Conservation (phyloP, 2,329 filamentous ascomycete genomes). For the Fusarium chlamydosporum region DNA sequence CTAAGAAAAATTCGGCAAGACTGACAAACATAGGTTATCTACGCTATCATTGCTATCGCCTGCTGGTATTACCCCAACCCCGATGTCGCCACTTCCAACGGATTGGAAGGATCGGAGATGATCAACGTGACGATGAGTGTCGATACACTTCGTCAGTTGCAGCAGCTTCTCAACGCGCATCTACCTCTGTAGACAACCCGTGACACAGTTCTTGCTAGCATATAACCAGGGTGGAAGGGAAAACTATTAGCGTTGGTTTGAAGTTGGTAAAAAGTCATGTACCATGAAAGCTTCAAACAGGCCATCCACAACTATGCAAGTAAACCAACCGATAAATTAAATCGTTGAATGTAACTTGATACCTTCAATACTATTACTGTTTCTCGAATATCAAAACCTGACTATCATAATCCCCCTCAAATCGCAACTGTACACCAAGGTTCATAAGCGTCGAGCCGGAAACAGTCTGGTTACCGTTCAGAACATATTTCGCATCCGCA, state of each 20-base stretch:
- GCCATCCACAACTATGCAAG: background rate
- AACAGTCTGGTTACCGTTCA: constrained; percentile 66
- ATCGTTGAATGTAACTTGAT: background rate
- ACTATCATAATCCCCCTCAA: constrained; percentile 69
- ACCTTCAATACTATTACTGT: constrained; percentile 5
- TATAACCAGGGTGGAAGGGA: no score
- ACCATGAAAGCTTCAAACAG: background rate
- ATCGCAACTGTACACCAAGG: constrained; percentile 67
- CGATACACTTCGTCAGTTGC: constrained; percentile 50
- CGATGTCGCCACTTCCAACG: constrained; percentile 55
- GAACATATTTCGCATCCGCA: constrained; percentile 64
- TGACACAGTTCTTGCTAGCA: background rate
- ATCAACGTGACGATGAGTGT: constrained; percentile 53
- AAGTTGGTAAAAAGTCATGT: no score
- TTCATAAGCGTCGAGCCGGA: constrained; percentile 75
- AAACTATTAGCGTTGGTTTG: no score
- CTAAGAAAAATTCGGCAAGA: fast-evolving
- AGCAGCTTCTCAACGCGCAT: constrained; percentile 44
- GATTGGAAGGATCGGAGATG: constrained; percentile 41
- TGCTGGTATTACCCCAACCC: constrained; percentile 63
- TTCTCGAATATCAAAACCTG: constrained; percentile 68
- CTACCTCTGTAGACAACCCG: constrained; percentile 18
- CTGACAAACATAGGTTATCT: constrained; percentile 53
- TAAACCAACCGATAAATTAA: background rate
- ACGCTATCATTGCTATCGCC: constrained; percentile 62